Evolutionary conservation across 805 yeast genomes (phyloP).

Genomic region (Ogataea salicorniae): DNA sequence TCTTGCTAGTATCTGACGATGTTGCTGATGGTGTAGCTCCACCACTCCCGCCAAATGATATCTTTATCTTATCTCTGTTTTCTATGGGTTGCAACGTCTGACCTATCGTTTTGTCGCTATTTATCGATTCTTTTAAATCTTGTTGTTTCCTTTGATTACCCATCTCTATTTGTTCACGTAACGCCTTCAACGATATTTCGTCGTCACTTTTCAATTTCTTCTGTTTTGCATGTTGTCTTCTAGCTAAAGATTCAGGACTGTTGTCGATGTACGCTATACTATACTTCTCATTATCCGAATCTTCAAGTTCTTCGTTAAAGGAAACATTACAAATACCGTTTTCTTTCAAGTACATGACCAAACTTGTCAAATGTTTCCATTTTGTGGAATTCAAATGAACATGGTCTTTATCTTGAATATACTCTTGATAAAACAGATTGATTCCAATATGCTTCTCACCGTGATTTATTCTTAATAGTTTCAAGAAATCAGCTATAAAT

Average conservation of each 20-base stretch:
- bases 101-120: not conserved
- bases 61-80: slow-evolving; percentile 17
- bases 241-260: slow-evolving; percentile 41
- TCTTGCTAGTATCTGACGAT: slow-evolving; percentile 1
- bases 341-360: slow-evolving; percentile 55
- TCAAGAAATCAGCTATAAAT: slow-evolving; percentile 62
- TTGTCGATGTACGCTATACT: slow-evolving; percentile 48
- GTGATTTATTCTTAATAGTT: slow-evolving; percentile 58
- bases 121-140: not conserved
- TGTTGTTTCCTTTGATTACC: slow-evolving; percentile 28
- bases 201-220: slow-evolving; percentile 41
- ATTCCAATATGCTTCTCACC: slow-evolving; percentile 78
- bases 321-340: slow-evolving; percentile 52
- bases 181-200: slow-evolving; percentile 34
- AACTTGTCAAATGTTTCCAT: slow-evolving; percentile 67
- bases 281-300: slow-evolving; percentile 31
- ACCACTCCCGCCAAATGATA: slow-evolving; percentile 5
- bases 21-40: not conserved
- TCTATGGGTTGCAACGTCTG: not conserved
- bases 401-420: slow-evolving; percentile 76
- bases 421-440: slow-evolving; percentile 86
- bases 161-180: slow-evolving; percentile 50
- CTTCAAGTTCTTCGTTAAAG: slow-evolving; percentile 31
- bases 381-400: slow-evolving; percentile 87
- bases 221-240: slow-evolving; percentile 36